These are phyloP conservation scores for Chaetomium sp. DNA, from an alignment of 2,329 filamentous ascomycete genomes.

Conservation along the genomic window DNA sequence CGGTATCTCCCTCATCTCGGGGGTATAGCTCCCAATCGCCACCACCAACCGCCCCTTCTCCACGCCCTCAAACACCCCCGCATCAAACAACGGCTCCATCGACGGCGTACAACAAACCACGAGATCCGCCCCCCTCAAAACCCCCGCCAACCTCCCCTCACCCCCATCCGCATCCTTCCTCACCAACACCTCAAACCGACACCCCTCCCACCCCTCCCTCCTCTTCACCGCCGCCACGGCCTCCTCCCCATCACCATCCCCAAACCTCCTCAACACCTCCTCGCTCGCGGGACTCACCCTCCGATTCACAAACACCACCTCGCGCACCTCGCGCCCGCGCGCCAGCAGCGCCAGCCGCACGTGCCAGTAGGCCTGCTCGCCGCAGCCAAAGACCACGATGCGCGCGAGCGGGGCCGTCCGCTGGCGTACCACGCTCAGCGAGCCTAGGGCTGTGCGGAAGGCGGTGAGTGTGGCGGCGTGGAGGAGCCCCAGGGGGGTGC, in stretches of 20 bases:
- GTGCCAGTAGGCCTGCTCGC: constrained; percentile 94
- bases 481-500: constrained; percentile 66
- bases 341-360: constrained; percentile 80
- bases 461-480: constrained; percentile 76
- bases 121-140: constrained; percentile 72
- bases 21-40: constrained; percentile 69
- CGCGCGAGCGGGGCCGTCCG: constrained; percentile 70
- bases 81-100: constrained; percentile 73
- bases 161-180: constrained; percentile 71
- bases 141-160: constrained; percentile 66
- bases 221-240: constrained; percentile 48
- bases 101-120: constrained; percentile 90
- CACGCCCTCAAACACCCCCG: constrained; percentile 67
- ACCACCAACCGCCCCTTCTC: constrained; percentile 74
- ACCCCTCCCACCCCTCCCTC: constrained; percentile 62
- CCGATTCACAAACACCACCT: constrained; percentile 82
- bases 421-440: constrained; percentile 64
- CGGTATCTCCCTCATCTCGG: constrained; percentile 81
- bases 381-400: constrained; percentile 82
- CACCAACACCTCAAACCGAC: constrained; percentile 70
- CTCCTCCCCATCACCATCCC: constrained; percentile 43
- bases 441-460: constrained; percentile 76
- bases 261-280: constrained; percentile 54
- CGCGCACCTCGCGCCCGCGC: not conserved
- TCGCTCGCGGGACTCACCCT: constrained; percentile 62